These are phyloP conservation scores for Fusarium subglutinans DNA, from an alignment of 2,329 filamentous ascomycete species.

Conservation along the genomic window DNA sequence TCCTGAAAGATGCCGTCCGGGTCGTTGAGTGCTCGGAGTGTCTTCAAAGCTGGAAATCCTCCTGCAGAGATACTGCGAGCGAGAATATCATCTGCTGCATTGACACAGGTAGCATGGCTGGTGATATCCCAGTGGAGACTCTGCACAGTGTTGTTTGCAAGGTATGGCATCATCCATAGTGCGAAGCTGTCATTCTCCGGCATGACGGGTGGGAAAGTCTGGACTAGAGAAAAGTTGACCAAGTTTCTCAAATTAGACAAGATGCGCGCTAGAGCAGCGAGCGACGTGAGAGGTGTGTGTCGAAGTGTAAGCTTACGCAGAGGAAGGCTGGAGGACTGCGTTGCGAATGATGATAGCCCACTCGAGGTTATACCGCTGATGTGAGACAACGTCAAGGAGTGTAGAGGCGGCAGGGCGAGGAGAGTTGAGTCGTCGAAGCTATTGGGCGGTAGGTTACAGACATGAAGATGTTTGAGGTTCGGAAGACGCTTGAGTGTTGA, in stretches of 20 bases:
- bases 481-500: constrained; percentile 62
- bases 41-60: constrained; percentile 70
- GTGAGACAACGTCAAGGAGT: constrained; percentile 64
- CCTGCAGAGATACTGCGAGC: constrained; percentile 68
- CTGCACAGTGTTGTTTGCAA: constrained; percentile 63
- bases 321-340: constrained; percentile 55
- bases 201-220: constrained; percentile 64
- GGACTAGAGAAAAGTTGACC: constrained; percentile 62
- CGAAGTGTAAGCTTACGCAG: constrained; percentile 64
- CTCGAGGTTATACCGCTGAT: constrained; percentile 64
- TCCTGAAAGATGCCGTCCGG: constrained; percentile 74
- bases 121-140: constrained; percentile 74
- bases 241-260: constrained; percentile 64
- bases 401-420: constrained; percentile 63
- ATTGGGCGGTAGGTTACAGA: constrained; percentile 65
- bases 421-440: constrained; percentile 67
- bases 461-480: constrained; percentile 65
- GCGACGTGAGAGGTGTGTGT: constrained; percentile 64
- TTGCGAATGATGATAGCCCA: constrained; percentile 67
- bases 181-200: constrained; percentile 61
- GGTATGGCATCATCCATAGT: constrained; percentile 71
- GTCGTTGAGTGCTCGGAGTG: constrained; percentile 73
- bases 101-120: constrained; percentile 54
- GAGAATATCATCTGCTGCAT: constrained; percentile 68
- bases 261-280: constrained; percentile 67